Evolutionary conservation across 257 asterid species (phyloP).

Genomic region (Solanum sitiens): DNA sequence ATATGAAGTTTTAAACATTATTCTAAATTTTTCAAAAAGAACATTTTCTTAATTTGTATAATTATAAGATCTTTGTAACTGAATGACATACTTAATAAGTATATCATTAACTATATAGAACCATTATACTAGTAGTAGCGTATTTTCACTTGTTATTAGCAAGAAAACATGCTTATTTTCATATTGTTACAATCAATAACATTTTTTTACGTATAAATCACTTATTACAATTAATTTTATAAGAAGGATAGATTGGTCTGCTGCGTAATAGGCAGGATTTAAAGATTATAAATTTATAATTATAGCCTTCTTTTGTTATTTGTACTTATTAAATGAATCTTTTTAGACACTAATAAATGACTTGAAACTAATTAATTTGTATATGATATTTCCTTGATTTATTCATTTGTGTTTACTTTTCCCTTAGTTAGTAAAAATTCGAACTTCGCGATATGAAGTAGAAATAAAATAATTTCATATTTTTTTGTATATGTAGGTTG

Average conservation of each 20-base stretch:
- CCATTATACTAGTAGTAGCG: neutral
- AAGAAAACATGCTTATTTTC: neutral
- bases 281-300: too few relatives aligned
- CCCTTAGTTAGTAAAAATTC: neutral
- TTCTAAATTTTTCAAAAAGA: neutral
- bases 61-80: neutral
- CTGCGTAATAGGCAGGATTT: too few relatives aligned
- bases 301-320: too few relatives aligned
- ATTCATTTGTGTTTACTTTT: neutral
- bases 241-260: too few relatives aligned
- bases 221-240: too few relatives aligned
- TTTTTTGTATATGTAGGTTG: slow-evolving; percentile 31
- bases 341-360: neutral
- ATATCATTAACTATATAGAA: neutral
- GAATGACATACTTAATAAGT: too few relatives aligned
- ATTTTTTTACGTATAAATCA: too few relatives aligned
- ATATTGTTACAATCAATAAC: too few relatives aligned
- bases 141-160: neutral
- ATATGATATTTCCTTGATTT: neutral
- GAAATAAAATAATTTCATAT: neutral
- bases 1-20: neutral
- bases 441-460: neutral
- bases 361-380: too few relatives aligned
- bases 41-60: neutral
- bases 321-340: too few relatives aligned